Percentiles rank a stretch among this genome's conserved stretches.
Conservation (phyloP, 148 eudicot species). For the Chenopodium suecicum region DNA sequence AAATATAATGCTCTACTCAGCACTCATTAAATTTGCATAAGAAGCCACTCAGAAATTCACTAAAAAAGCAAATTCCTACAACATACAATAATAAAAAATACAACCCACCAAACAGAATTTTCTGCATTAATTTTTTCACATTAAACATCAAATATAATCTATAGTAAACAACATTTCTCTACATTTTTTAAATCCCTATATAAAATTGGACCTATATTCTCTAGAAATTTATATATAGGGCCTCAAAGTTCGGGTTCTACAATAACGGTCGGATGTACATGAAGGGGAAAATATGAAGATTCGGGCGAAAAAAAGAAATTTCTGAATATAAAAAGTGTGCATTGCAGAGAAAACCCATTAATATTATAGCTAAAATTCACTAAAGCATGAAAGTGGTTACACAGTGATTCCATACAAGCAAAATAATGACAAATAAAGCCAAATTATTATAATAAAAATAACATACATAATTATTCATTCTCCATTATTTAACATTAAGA, state of each 20-base stretch:
- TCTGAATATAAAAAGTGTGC: background rate
- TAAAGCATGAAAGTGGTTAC: background rate
- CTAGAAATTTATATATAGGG: no score
- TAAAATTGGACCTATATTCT: no score
- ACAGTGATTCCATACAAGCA: constrained; percentile 19
- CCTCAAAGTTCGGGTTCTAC: no score
- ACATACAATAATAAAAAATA: background rate
- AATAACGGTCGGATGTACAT: no score
- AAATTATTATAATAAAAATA: constrained; percentile 5
- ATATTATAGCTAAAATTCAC: background rate
- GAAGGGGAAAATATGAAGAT: no score
- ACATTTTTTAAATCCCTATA: no score
- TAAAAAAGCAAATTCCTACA: background rate
- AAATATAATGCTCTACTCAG: background rate
- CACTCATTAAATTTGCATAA: background rate
- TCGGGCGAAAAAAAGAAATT: background rate
- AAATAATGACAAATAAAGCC: constrained; percentile 1
- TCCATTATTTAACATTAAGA: constrained; percentile 5
- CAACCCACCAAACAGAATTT: background rate
- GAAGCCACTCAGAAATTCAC: background rate
- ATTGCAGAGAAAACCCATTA: constrained; percentile 5
- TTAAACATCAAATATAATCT: background rate
- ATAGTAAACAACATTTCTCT: no score
- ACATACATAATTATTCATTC: constrained; percentile 27
- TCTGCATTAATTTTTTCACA: background rate